Percentiles rank a stretch among this genome's conserved stretches.
phyloP scores from a whole-genome alignment of 805 yeast genomes.

The Metschnikowia baotianmanensis region DNA sequence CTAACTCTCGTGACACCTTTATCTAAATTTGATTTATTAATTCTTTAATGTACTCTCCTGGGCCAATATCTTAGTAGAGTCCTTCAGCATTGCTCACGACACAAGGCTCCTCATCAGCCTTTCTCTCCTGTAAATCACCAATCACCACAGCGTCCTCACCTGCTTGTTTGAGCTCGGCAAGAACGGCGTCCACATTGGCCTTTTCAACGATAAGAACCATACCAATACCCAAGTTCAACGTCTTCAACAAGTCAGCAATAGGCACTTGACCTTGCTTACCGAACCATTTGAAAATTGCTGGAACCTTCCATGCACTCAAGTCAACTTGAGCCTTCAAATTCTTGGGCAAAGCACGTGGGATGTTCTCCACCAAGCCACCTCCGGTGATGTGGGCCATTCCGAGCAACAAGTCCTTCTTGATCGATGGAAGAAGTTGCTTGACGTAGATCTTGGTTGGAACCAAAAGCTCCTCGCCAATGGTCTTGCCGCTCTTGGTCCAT shows the following conservation, averaged over 20 bases:
- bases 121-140: constrained; percentile 36
- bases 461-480: constrained; percentile 83
- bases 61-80: constrained; percentile 15
- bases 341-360: constrained; percentile 90
- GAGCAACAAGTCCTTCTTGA: constrained; percentile 63
- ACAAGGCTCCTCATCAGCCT: constrained; percentile 57
- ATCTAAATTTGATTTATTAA: too few relatives aligned
- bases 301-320: constrained; percentile 76
- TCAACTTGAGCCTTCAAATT: constrained; percentile 79
- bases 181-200: constrained; percentile 60
- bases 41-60: too few relatives aligned
- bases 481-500: constrained; percentile 61
- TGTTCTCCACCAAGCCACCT: constrained; percentile 95
- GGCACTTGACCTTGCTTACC: constrained; percentile 92
- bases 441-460: constrained; percentile 95
- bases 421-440: constrained; percentile 76
- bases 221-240: constrained; percentile 95
- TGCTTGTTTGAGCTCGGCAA: constrained; percentile 51
- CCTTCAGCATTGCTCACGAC: constrained; percentile 40
- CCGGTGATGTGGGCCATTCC: constrained; percentile 98
- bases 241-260: constrained; percentile 75
- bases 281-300: constrained; percentile 90
- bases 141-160: constrained; percentile 70
- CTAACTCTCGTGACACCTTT: too few relatives aligned
- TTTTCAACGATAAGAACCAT: constrained; percentile 85